Conservation (phyloP, 176 grass and related monocot species). For the Oryza coarctata region DNA sequence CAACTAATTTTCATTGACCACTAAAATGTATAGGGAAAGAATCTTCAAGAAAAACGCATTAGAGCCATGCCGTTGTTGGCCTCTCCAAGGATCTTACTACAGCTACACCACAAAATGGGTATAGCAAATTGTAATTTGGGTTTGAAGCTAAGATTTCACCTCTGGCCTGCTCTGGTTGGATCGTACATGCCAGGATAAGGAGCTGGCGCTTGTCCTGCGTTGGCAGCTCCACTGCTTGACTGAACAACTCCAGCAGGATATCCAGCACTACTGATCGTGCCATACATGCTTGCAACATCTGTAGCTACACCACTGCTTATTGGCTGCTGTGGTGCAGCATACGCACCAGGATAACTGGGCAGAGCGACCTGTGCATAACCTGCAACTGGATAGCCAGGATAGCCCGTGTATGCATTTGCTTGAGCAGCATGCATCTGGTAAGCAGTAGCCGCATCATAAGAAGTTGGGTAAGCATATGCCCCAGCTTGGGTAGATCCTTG, state of each 20-base stretch:
- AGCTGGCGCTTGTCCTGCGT: slow-evolving; percentile 20
- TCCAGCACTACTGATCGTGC: slow-evolving; percentile 10
- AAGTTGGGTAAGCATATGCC: slow-evolving; percentile 24
- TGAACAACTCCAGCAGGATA: slow-evolving; percentile 44
- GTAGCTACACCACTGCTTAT: not conserved
- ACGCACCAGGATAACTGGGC: slow-evolving; percentile 39
- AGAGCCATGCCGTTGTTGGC: slow-evolving; percentile 1
- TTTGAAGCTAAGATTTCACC: slow-evolving; percentile 32
- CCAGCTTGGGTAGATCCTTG: slow-evolving; percentile 24
- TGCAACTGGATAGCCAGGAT: slow-evolving; percentile 54
- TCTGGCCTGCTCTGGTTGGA: slow-evolving; percentile 29
- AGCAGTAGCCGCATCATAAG: slow-evolving; percentile 34
- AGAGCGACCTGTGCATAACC: slow-evolving; percentile 39
- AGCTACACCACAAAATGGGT: slow-evolving; percentile 5
- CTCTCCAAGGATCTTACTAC: not conserved
- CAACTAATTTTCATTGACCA: not conserved
- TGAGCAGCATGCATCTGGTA: slow-evolving; percentile 40
- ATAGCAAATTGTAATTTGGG: slow-evolving; percentile 13
- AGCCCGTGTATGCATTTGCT: slow-evolving; percentile 32
- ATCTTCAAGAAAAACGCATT: slow-evolving; percentile 24
- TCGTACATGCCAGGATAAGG: slow-evolving; percentile 26
- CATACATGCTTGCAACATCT: slow-evolving; percentile 28
- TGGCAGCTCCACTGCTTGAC: slow-evolving; percentile 17
- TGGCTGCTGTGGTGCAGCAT: slow-evolving; percentile 41
- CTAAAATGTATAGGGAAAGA: slow-evolving; percentile 2